These are phyloP conservation scores for Juncus inflexus DNA, from an alignment of 176 grass and related monocot genomes.

Conservation along the genomic window DNA sequence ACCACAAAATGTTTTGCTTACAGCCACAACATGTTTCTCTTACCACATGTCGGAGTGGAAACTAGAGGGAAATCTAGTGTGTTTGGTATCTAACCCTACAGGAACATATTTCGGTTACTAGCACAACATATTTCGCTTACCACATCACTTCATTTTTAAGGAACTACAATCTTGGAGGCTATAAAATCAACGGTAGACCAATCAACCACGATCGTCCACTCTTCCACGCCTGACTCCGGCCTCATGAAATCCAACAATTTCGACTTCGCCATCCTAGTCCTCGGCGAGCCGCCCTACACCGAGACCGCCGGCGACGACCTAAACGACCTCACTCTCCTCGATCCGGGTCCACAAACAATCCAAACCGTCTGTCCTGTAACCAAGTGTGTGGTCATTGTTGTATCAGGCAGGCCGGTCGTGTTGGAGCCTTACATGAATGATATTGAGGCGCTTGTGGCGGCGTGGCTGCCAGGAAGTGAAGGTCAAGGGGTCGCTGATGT, in stretches of 20 bases:
- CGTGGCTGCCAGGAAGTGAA: constrained; percentile 89
- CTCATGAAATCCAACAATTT: constrained; percentile 71
- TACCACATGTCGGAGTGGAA: too few relatives aligned
- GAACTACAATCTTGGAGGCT: constrained; percentile 82
- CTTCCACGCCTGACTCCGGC: constrained; percentile 61
- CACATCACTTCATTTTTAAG: constrained; percentile 28
- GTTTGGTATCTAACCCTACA: not conserved
- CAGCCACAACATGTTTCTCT: too few relatives aligned
- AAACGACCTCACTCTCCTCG: constrained; percentile 60
- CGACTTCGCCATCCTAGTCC: constrained; percentile 65
- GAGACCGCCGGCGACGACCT: constrained; percentile 68
- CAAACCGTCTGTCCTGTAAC: constrained; percentile 56
- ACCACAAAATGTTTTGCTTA: too few relatives aligned
- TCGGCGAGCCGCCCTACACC: constrained; percentile 72
- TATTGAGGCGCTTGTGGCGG: constrained; percentile 88
- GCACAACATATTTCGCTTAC: not conserved
- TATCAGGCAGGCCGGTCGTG: constrained; percentile 75
- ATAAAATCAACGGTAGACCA: constrained; percentile 64
- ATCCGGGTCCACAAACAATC: constrained; percentile 77
- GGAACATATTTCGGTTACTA: not conserved
- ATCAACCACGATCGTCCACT: constrained; percentile 60
- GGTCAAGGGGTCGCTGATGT: constrained; percentile 80
- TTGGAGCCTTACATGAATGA: constrained; percentile 66
- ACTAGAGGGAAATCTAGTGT: too few relatives aligned
- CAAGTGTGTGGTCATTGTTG: constrained; percentile 71